Conservation (phyloP, 2,329 filamentous ascomycete genomes). For the Pyricularia pennisetigena region DNA sequence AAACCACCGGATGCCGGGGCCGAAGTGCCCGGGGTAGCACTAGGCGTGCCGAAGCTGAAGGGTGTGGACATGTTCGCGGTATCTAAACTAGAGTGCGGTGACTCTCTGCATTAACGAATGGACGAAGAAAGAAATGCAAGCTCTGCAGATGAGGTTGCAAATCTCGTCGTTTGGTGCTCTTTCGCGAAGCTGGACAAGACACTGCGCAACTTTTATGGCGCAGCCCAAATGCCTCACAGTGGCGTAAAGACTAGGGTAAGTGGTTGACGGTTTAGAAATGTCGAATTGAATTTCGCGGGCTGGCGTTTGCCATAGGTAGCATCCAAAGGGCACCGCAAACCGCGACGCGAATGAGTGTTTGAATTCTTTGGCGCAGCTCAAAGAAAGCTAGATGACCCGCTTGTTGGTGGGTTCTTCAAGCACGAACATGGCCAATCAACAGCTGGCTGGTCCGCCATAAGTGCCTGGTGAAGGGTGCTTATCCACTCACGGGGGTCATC, state of each 20-base stretch:
- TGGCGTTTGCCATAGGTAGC: neutral
- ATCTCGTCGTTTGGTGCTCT: neutral
- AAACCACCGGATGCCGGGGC: slow-evolving; percentile 28
- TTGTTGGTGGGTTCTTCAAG: neutral
- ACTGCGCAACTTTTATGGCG: neutral
- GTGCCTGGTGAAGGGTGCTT: neutral
- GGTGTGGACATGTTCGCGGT: slow-evolving; percentile 9
- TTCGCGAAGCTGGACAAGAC: neutral
- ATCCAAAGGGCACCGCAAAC: neutral
- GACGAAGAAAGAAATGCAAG: neutral
- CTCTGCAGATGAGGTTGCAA: neutral
- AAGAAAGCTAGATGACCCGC: slow-evolving; percentile 1
- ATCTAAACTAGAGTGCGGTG: slow-evolving; percentile 9
- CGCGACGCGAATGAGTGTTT: neutral
- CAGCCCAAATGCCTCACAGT: neutral
- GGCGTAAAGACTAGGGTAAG: neutral
- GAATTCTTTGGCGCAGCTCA: slow-evolving; percentile 6
- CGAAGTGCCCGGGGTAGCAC: slow-evolving; percentile 24
- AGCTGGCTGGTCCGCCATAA: neutral
- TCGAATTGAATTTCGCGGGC: neutral
- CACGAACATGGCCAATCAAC: neutral
- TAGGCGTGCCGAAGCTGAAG: slow-evolving; percentile 21
- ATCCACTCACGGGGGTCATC: neutral
- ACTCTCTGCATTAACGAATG: neutral
- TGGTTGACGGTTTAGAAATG: neutral